Percentiles rank a stretch among this genome's conserved stretches.
Conservation (phyloP, 108 stramenopile species). For the Phaeodactylum tricornutum region DNA sequence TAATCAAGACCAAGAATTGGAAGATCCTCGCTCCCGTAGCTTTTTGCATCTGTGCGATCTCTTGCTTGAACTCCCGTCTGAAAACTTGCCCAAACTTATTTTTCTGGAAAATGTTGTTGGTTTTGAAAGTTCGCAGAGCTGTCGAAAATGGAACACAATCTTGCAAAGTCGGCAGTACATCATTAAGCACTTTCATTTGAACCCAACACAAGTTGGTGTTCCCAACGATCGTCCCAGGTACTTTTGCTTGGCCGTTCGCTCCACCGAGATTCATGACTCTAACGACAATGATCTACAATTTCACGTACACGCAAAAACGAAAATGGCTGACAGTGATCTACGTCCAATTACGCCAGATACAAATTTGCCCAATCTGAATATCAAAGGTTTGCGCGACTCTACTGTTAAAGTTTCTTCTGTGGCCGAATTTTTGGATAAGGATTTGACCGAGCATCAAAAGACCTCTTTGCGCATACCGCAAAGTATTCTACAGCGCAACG, state of each 20-base stretch:
- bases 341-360: background rate
- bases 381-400: no score
- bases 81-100: slow-evolving; percentile 45
- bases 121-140: slow-evolving; percentile 66
- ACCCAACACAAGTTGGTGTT: slow-evolving; percentile 67
- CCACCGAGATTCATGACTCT: no score
- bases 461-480: slow-evolving; percentile 31
- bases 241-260: slow-evolving; percentile 39
- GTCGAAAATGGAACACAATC: slow-evolving; percentile 31
- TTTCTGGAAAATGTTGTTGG: slow-evolving; percentile 86
- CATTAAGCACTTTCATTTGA: slow-evolving; percentile 61
- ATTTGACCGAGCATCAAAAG: no score
- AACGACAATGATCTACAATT: no score
- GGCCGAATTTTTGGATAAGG: slow-evolving; percentile 4
- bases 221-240: slow-evolving; percentile 87
- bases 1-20: slow-evolving; percentile 45
- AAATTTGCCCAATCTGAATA: background rate
- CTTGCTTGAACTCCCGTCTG: slow-evolving; percentile 26
- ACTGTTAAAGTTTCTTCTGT: no score
- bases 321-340: background rate
- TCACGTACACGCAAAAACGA: background rate
- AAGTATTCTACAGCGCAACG: slow-evolving; percentile 33
- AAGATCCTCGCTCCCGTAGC: slow-evolving; percentile 50
- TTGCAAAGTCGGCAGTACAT: slow-evolving; percentile 39
- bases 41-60: slow-evolving; percentile 62